These are phyloP conservation scores for Cyanidiococcus yangmingshanensis DNA, from an alignment of 23 red algal species.

Conservation along the genomic window DNA sequence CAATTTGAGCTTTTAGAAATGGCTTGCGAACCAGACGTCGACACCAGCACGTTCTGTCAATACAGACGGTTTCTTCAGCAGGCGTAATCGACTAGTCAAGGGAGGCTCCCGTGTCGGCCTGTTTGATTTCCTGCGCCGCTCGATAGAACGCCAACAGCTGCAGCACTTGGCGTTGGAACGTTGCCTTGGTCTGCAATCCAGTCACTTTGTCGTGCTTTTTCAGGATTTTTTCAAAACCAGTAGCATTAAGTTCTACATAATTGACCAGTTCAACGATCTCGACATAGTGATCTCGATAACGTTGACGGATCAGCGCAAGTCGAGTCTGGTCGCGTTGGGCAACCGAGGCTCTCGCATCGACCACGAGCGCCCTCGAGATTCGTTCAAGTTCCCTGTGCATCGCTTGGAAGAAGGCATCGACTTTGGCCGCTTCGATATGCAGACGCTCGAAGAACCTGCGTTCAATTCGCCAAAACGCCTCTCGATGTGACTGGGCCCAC, in stretches of 20 bases:
- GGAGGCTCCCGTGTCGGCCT: background rate
- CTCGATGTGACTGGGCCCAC: background rate
- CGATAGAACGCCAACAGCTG: conserved; percentile 1
- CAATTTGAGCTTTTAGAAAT: no score
- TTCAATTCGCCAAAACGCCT: conserved; percentile 32
- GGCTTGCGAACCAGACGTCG: no score
- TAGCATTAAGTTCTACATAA: conserved; percentile 68
- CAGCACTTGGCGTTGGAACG: background rate
- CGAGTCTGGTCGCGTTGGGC: background rate
- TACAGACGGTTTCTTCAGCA: no score
- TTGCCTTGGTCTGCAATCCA: conserved; percentile 2
- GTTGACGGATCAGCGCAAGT: conserved; percentile 25
- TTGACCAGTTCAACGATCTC: conserved; percentile 75
- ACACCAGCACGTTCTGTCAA: no score
- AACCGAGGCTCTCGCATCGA: conserved; percentile 19
- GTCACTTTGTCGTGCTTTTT: conserved; percentile 95
- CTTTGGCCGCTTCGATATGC: conserved; percentile 24
- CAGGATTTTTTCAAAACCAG: conserved; percentile 92
- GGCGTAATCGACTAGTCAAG: no score
- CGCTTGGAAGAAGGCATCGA: conserved; percentile 28
- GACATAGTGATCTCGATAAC: conserved; percentile 58
- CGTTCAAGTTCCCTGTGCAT: conserved; percentile 27
- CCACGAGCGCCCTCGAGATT: conserved; percentile 27
- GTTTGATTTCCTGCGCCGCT: background rate
- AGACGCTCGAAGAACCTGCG: conserved; percentile 31